These are phyloP conservation scores for Geotrichum phurueaensis DNA, from an alignment of 1,139 yeast species.

Conservation along the genomic window DNA sequence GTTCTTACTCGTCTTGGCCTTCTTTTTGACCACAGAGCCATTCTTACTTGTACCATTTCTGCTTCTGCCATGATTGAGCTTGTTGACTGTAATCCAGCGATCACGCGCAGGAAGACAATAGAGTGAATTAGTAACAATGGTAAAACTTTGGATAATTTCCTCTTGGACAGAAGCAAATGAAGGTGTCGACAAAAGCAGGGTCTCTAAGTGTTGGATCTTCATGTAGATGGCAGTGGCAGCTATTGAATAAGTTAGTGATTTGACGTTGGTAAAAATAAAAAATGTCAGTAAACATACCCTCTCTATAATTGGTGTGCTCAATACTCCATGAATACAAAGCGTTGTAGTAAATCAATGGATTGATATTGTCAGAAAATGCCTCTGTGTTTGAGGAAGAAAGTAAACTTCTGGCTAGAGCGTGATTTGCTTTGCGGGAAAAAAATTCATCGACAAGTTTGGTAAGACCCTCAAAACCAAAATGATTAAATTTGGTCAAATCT, in stretches of 20 bases:
- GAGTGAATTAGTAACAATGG: conserved; percentile 30
- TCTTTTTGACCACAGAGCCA: not conserved
- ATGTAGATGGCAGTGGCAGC: conserved; percentile 26
- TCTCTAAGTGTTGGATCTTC: conserved; percentile 22
- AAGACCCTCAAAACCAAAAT: conserved; percentile 34
- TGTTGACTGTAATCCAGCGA: conserved; percentile 29
- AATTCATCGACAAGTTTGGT: conserved; percentile 24
- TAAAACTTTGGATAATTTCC: conserved; percentile 21
- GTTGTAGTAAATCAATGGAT: conserved; percentile 24
- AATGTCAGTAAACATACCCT: conserved; percentile 22
- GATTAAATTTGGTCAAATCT: conserved; percentile 24
- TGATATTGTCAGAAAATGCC: not conserved
- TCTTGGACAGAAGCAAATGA: conserved; percentile 10
- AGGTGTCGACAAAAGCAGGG: conserved; percentile 7
- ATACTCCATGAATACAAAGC: conserved; percentile 34
- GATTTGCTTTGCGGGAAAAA: conserved; percentile 16
- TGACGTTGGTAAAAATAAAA: conserved; percentile 1
- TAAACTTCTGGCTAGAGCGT: not conserved
- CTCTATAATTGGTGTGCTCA: conserved; percentile 32
- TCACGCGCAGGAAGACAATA: conserved; percentile 24
- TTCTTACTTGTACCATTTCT: not conserved
- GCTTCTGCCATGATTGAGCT: not conserved
- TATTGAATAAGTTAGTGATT: conserved; percentile 11
- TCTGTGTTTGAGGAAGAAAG: not conserved
- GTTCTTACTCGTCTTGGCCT: conserved; percentile 2